phyloP scores from a whole-genome alignment of 2,329 filamentous ascomycete species.

The Ciborinia camelliae region DNA sequence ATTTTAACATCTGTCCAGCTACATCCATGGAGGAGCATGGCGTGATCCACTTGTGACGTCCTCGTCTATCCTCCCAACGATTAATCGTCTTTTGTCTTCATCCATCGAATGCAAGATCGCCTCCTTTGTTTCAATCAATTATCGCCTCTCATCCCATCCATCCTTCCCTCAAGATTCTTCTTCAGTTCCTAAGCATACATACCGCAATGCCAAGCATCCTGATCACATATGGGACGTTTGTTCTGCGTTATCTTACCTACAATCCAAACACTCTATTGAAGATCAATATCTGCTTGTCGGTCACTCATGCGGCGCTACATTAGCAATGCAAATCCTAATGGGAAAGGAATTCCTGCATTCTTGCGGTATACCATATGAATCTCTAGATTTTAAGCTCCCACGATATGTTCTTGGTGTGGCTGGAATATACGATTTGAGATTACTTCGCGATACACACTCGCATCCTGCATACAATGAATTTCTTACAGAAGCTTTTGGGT shows the following conservation, averaged over 20 bases:
- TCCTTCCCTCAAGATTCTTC: conserved; percentile 42
- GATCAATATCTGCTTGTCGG: conserved; percentile 54
- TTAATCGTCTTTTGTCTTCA: conserved; percentile 42
- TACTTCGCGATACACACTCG: conserved; percentile 25
- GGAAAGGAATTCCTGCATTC: conserved; percentile 7
- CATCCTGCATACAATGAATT: conserved; percentile 28
- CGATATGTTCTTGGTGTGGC: conserved; percentile 46
- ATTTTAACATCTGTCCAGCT: conserved; percentile 21
- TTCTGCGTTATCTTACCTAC: conserved; percentile 49
- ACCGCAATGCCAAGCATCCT: conserved; percentile 53
- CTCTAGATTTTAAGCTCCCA: conserved; percentile 4
- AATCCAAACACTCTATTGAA: conserved; percentile 44
- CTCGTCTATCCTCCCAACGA: conserved; percentile 45
- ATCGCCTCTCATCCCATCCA: conserved; percentile 58
- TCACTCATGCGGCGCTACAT: conserved; percentile 61
- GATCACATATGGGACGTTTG: conserved; percentile 58
- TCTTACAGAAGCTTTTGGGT: conserved; percentile 44
- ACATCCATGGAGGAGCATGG: conserved; percentile 62
- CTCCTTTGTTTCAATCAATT: conserved; percentile 64
- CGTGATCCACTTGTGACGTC: conserved; percentile 53
- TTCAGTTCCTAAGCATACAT: conserved; percentile 16
- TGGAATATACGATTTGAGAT: conserved; percentile 62
- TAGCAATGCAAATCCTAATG: conserved; percentile 52
- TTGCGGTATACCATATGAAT: neutral
- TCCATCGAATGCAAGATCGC: conserved; percentile 42